Percentiles rank a stretch among this genome's conserved stretches.
Evolutionary conservation across 805 yeast genomes (phyloP).

Genomic region (Saturnispora halmiae): DNA sequence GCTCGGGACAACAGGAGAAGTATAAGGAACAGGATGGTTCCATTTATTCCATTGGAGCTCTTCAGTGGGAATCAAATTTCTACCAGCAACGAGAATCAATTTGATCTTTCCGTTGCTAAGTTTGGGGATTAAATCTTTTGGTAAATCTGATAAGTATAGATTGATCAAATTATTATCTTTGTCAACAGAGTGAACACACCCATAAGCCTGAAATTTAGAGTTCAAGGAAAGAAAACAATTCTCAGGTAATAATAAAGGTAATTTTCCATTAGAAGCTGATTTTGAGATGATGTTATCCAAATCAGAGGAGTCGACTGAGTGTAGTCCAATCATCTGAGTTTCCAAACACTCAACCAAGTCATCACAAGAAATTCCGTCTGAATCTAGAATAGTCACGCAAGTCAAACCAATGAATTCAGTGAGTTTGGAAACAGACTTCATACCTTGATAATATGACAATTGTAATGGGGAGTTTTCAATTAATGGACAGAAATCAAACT

Average conservation of each 20-base stretch:
- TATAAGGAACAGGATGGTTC: constrained; percentile 28
- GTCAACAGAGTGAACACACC: constrained; percentile 61
- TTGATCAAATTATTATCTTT: constrained; percentile 33
- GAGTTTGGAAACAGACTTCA: constrained; percentile 6
- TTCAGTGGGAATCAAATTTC: constrained; percentile 54
- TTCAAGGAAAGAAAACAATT: constrained; percentile 12
- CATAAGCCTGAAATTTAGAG: constrained; percentile 39
- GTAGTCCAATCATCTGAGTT: constrained; percentile 34
- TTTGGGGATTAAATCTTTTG: constrained; percentile 16
- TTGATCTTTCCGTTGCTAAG: constrained; percentile 17
- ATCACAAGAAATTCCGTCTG: constrained; percentile 25
- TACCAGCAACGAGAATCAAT: constrained; percentile 46
- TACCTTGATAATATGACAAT: constrained; percentile 28
- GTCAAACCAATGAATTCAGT: constrained; percentile 26
- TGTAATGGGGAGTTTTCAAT: constrained; percentile 32
- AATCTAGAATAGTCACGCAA: constrained; percentile 30
- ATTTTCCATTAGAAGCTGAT: not conserved
- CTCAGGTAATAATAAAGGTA: constrained; percentile 24
- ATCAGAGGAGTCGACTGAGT: constrained; percentile 24
- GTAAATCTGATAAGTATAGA: constrained; percentile 31
- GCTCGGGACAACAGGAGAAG: constrained; percentile 29
- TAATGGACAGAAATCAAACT: constrained; percentile 38
- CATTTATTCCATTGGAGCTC: constrained; percentile 19
- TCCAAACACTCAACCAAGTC: constrained; percentile 33
- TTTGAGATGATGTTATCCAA: constrained; percentile 9